phyloP scores from a whole-genome alignment of 768 basidiomycete genomes.

The Podaxis sp. region DNA sequence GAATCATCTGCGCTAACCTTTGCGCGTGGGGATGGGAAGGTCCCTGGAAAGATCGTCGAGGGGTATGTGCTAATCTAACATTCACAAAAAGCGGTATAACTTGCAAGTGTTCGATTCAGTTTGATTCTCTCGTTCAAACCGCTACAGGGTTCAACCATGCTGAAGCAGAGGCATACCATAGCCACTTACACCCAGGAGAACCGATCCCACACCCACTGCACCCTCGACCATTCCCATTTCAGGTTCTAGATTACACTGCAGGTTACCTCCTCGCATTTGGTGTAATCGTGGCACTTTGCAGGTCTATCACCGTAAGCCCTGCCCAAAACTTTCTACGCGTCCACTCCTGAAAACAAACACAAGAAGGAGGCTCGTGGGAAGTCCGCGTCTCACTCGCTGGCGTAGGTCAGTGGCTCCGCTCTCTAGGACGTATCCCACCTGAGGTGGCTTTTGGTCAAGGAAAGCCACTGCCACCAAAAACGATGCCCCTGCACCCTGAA shows the following conservation, averaged over 20 bases:
- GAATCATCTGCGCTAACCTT: constrained; percentile 55
- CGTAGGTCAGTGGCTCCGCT: constrained; percentile 57
- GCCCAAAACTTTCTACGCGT: not conserved
- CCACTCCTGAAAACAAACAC: not conserved
- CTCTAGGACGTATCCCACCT: constrained; percentile 47
- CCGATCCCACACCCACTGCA: constrained; percentile 6
- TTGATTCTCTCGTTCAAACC: constrained; percentile 66
- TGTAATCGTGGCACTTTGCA: constrained; percentile 53
- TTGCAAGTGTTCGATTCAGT: constrained; percentile 32
- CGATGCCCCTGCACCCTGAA: constrained; percentile 35
- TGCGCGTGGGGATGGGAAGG: constrained; percentile 54
- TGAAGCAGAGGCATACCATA: constrained; percentile 49
- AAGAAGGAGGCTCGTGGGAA: constrained; percentile 65
- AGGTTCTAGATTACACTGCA: constrained; percentile 59
- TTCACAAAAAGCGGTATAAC: constrained; percentile 27
- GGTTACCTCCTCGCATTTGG: constrained; percentile 62
- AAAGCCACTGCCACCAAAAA: constrained; percentile 36
- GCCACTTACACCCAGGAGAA: constrained; percentile 22
- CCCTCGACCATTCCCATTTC: constrained; percentile 49
- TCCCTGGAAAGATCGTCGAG: constrained; percentile 28
- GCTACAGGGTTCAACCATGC: constrained; percentile 58
- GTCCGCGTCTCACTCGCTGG: constrained; percentile 59
- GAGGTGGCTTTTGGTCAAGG: constrained; percentile 40
- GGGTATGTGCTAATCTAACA: constrained; percentile 23
- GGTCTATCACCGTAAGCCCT: constrained; percentile 43